Evolutionary conservation across 352 stramenopile genomes (phyloP).

Genomic region (Globisporangium barbulae): DNA sequence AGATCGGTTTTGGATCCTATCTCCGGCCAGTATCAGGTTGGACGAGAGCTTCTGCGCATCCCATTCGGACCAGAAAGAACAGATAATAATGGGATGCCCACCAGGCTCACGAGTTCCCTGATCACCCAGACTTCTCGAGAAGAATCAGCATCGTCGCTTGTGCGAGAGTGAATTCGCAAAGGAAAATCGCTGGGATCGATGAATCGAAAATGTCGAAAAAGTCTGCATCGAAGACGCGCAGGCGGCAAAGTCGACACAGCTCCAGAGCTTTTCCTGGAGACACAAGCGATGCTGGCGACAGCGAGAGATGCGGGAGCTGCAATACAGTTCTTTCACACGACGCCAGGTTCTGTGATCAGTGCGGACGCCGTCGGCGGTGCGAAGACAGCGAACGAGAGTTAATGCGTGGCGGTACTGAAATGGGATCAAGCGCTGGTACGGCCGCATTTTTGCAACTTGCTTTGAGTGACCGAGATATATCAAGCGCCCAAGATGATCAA

Average conservation of each 20-base stretch:
- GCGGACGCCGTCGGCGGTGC: background rate
- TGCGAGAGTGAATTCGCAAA: background rate
- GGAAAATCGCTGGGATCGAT: background rate
- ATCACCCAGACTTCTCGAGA: background rate
- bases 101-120: background rate
- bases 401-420: background rate
- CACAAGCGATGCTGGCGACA: background rate
- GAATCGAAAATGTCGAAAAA: background rate
- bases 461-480: background rate
- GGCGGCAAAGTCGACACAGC: background rate
- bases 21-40: background rate
- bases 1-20: background rate
- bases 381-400: background rate
- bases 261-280: background rate
- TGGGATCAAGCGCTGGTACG: background rate
- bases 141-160: background rate
- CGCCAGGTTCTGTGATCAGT: slow-evolving; percentile 7
- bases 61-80: background rate
- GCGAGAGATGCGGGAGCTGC: background rate
- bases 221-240: background rate
- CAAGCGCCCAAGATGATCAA: background rate
- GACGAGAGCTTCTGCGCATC: too few species aligned
- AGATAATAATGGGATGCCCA: background rate
- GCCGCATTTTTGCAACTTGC: background rate
- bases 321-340: background rate